Percentiles rank a stretch among this genome's conserved stretches.
These are phyloP conservation scores for Detonula confervacea DNA, from an alignment of 352 stramenopile species.

Conservation along the genomic window DNA sequence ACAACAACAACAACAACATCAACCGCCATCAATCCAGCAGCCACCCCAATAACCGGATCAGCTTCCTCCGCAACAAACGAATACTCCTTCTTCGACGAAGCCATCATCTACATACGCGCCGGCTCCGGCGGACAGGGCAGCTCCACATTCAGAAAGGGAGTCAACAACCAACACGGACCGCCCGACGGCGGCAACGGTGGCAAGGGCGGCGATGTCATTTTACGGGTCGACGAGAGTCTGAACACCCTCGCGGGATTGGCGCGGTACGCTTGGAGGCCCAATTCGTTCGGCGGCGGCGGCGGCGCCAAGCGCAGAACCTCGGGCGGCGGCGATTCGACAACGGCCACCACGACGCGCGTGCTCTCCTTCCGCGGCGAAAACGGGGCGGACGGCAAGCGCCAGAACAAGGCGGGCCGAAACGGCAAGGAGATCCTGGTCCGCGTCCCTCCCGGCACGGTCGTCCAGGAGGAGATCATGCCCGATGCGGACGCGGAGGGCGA, in stretches of 20 bases:
- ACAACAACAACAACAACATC: not conserved
- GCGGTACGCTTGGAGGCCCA: conserved; percentile 66
- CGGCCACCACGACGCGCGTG: conserved; percentile 22
- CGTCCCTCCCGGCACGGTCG: conserved; percentile 87
- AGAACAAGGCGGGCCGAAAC: conserved; percentile 74
- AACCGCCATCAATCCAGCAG: conserved; percentile 4
- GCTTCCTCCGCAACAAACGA: conserved; percentile 63
- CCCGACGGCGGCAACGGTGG: conserved; percentile 86
- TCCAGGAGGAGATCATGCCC: conserved; percentile 76
- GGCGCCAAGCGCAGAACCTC: conserved; percentile 28
- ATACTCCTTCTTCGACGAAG: conserved; percentile 86
- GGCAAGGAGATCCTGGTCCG: conserved; percentile 79
- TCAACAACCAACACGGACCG: conserved; percentile 70
- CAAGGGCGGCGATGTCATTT: conserved; percentile 82
- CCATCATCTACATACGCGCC: conserved; percentile 73
- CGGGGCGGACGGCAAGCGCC: conserved; percentile 79
- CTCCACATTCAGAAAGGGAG: conserved; percentile 75
- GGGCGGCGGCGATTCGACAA: conserved; percentile 12
- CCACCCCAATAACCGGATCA: not conserved
- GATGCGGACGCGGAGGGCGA: conserved; percentile 51
- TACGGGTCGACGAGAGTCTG: conserved; percentile 74
- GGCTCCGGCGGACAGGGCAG: conserved; percentile 77
- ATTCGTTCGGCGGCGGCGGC: conserved; percentile 76
- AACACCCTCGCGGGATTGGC: conserved; percentile 87
- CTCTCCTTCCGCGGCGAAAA: conserved; percentile 78